Evolutionary conservation across 306 rosid genomes (phyloP), one percentile per base, ranked within the genome.

Genomic region (Prinsepia uniflora): DNA sequence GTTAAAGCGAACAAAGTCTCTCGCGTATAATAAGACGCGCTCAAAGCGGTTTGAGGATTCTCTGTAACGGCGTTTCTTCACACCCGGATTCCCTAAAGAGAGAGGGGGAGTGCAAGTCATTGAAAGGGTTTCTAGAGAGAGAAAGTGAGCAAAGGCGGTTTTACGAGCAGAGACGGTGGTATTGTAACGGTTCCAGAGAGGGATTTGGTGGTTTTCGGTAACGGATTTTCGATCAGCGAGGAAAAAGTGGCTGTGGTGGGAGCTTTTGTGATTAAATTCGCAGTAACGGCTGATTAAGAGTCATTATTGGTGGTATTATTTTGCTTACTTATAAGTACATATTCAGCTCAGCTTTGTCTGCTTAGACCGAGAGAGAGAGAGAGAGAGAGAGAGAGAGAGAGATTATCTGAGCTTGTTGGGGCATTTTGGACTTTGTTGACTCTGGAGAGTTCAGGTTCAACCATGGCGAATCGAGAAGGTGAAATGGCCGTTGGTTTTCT

Each of bases 391-490:
- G 47, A 36, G 12, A 6, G 40, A 62, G 66, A 34, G 3, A 22
- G 39, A 56, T 56, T 62, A 11, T 43, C 44, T 68, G 48, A 39
- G 39, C 19, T 67, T 44, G 65, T 57, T 11, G 50, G 68, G 20
- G 36, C 46, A 67, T 61, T 68, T 17, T 50, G 65, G 7, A 48
- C 74, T 79, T 47, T 82, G 74, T 62, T 83, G 80, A 80, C 79
- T 69, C 57, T 69, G 10, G 81, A n/a, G 52, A 20, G 53, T 43
- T 43, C 10, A 52, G 55, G 73, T 83, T 79, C 77, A 81, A 74
- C 48, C 80, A 92, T 88, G 96, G 77, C 87, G 72, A 86, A 86
- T 84, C 90, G 86, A 45, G 84, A 86, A 86, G 93, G 96, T 90
- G 80, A 70, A 61, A 58, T 47, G 24, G 34, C 67, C 19, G 44